A percentile compares a stretch with the other conserved stretches of the same genome.
phyloP scores from a whole-genome alignment of 225 moss, liverwort and hornwort species.

The Sphagnum contortum region DNA sequence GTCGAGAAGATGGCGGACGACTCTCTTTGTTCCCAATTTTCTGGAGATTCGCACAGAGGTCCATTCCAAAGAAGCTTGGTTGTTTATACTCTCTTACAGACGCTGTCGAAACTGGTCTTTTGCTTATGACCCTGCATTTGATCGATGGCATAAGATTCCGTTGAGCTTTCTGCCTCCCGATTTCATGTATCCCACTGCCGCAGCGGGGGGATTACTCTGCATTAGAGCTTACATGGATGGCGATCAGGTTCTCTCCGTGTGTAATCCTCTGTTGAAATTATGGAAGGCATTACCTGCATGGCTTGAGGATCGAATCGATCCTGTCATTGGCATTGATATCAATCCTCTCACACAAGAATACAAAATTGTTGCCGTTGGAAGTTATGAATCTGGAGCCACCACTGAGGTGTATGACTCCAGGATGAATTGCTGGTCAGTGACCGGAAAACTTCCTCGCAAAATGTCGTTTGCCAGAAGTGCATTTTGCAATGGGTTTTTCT shows the following conservation, averaged over 20 bases:
- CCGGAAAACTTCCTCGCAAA: conserved; percentile 43
- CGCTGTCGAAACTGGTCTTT: conserved; percentile 51
- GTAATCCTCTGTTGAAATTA: conserved; percentile 43
- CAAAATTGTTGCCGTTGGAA: conserved; percentile 49
- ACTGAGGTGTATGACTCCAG: conserved; percentile 44
- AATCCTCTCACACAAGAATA: conserved; percentile 28
- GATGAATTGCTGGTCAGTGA: conserved; percentile 33
- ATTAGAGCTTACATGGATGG: conserved; percentile 54
- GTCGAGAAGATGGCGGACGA: conserved; percentile 46
- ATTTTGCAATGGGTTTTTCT: conserved; percentile 41
- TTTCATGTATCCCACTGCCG: conserved; percentile 61
- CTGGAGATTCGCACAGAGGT: conserved; percentile 45
- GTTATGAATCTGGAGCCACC: conserved; percentile 47
- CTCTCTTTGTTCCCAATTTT: conserved; percentile 34
- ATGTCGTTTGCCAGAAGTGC: conserved; percentile 53
- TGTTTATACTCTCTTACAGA: conserved; percentile 50
- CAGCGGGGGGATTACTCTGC: conserved; percentile 39
- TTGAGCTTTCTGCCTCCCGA: conserved; percentile 40
- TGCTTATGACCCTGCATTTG: conserved; percentile 40
- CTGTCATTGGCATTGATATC: conserved; percentile 39
- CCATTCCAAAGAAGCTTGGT: conserved; percentile 41
- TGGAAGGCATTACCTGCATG: conserved; percentile 46
- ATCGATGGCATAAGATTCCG: conserved; percentile 49
- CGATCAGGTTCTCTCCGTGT: conserved; percentile 44
- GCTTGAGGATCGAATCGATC: conserved; percentile 55